Evolutionary conservation across 2,329 filamentous ascomycete species (phyloP).

Genomic region (Venturia aucupariae): DNA sequence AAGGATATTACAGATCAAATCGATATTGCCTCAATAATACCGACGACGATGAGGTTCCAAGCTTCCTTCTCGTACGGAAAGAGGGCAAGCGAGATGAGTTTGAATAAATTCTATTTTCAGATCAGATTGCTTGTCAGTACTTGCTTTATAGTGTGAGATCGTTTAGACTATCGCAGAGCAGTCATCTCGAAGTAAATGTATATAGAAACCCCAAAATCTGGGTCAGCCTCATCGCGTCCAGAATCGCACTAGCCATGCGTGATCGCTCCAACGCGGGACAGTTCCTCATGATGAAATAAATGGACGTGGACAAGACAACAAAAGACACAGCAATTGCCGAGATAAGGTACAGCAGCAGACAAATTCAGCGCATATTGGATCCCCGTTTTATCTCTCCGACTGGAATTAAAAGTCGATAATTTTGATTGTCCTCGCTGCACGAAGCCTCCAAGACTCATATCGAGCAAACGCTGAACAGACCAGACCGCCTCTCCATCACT

Average conservation of each 20-base stretch:
- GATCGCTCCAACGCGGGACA: background rate
- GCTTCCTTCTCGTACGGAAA: too few relatives aligned
- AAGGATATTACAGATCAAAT: too few relatives aligned
- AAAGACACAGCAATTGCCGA: background rate
- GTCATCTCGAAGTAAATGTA: too few relatives aligned
- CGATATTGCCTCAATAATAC: too few relatives aligned
- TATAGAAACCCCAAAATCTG: background rate
- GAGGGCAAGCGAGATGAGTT: too few relatives aligned
- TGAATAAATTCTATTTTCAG: too few relatives aligned
- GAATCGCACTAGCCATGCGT: background rate
- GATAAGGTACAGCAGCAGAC: background rate
- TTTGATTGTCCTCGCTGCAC: background rate
- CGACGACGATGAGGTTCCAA: too few relatives aligned
- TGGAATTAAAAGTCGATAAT: background rate
- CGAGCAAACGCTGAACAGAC: background rate
- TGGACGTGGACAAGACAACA: background rate
- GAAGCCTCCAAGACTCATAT: background rate
- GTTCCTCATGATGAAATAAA: background rate
- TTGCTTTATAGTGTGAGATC: too few relatives aligned
- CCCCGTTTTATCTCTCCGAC: background rate
- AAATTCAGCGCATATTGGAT: background rate
- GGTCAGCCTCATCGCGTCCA: background rate
- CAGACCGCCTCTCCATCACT: background rate
- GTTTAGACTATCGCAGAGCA: too few relatives aligned
- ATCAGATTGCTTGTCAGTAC: too few relatives aligned